Conservation (phyloP, 495 filamentous ascomycete genomes). For the Trypethelium eluteriae region DNA sequence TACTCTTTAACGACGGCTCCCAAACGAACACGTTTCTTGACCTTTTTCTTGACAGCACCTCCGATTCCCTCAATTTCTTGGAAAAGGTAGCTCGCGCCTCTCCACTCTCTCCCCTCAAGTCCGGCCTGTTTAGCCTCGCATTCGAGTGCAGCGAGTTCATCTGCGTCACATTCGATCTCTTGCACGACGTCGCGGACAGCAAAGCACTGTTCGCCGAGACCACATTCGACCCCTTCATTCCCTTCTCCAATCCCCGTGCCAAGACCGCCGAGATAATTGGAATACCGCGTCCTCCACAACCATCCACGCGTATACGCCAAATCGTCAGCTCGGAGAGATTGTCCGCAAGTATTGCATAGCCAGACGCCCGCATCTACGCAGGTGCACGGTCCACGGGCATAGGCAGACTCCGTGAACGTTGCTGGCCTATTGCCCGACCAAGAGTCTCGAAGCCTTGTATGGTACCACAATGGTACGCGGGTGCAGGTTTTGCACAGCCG, state of each 20-base stretch:
- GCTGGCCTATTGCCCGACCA: neutral
- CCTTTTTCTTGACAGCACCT: constrained; percentile 72
- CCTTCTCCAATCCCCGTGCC: constrained; percentile 85
- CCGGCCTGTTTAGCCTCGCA: constrained; percentile 17
- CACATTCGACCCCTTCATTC: constrained; percentile 77
- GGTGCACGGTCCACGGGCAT: constrained; percentile 57
- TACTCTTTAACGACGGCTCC: constrained; percentile 76
- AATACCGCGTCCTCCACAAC: constrained; percentile 83
- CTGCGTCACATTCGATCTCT: constrained; percentile 69
- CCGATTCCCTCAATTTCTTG: constrained; percentile 87
- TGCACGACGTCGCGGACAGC: constrained; percentile 66
- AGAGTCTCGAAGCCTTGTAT: neutral
- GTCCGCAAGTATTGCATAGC: constrained; percentile 75
- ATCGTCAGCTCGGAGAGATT: constrained; percentile 58
- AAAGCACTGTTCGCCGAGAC: constrained; percentile 59
- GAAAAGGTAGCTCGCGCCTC: constrained; percentile 60
- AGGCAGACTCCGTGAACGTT: constrained; percentile 37
- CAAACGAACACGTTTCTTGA: constrained; percentile 64
- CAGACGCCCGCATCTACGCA: constrained; percentile 61
- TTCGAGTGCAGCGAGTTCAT: constrained; percentile 45
- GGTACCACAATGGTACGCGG: neutral
- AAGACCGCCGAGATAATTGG: constrained; percentile 66
- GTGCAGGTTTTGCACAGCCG: constrained; percentile 67
- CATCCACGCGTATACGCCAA: constrained; percentile 72
- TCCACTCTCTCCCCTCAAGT: constrained; percentile 25